Base-by-base conservation (phyloP, 106 monocot species). In the Cymbidium sinense region DNA sequence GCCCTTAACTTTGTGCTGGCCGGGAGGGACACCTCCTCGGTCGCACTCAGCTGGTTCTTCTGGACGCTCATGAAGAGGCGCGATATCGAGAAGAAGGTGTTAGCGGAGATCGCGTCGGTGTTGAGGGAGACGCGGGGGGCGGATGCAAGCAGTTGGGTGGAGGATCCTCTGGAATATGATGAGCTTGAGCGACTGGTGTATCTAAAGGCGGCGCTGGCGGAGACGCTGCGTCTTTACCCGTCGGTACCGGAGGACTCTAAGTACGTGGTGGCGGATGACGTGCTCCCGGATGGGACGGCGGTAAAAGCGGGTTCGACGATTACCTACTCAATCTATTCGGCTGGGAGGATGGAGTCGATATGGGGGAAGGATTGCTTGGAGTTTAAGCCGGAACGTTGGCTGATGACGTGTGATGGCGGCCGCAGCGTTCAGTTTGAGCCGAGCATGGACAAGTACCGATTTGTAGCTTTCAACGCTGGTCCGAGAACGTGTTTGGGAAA, bases 41-140 rank as follows among this genome's bases (percentile, higher is more conserved):
- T 95, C 33, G 92, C 95, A 3, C 92, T 95, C 50, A 90, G 88
- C 86, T 95, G 95, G 95, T 95, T 95, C 88, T 95, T 95, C 88
- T 95, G 82, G 83, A 82, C 43, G 2, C 67, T 95, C 18, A 90
- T 82, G 71, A 88, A 74, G 70, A 67, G 82, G 47, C 84, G 86
- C 0, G 82, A 88, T 44, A 75, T 89, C 17, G 95, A 92, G 82
- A 28, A 31, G 61, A 88, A 85, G 88, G 74, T 95, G 12, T 23
- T 92, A 7, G 62, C 18, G 31, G 95, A 95, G 84, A 92, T 95
- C 9, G 30, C 70, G 35, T 50, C 80, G 11, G 90, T 88, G 9
- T 80, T 95, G 52, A 65, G 50, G 35, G 82, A 86, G 51, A 92
- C 90, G 25, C 62, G 95, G 21, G 92, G 88, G 3, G 39, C 51